Percentiles rank a stretch among this genome's conserved stretches.
phyloP scores from a whole-genome alignment of 768 basidiomycete species.

The Tylopilus intermedius region DNA sequence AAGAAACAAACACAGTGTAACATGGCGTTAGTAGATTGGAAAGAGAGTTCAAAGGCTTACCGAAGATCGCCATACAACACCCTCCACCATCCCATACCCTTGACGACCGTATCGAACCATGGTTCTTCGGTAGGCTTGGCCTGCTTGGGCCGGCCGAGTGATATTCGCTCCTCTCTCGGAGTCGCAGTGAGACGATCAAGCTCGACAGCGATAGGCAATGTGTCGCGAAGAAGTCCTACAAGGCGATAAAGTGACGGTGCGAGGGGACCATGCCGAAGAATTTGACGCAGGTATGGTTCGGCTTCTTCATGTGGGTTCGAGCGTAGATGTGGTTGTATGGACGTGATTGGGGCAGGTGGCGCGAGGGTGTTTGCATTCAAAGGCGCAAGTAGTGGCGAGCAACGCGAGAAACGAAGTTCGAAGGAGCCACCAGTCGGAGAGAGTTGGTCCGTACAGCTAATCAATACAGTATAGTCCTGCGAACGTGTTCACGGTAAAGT shows the following conservation, averaged over 20 bases:
- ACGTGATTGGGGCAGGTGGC: slow-evolving; percentile 28
- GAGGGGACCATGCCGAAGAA: slow-evolving; percentile 65
- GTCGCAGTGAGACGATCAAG: slow-evolving; percentile 50
- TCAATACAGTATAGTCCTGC: slow-evolving; percentile 73
- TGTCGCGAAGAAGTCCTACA: slow-evolving; percentile 66
- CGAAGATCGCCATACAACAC: slow-evolving; percentile 64
- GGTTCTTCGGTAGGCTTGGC: slow-evolving; percentile 16
- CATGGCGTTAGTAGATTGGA: not conserved
- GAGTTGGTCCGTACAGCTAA: slow-evolving; percentile 74
- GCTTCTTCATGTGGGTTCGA: slow-evolving; percentile 75
- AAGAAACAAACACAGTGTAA: not conserved
- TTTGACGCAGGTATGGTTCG: slow-evolving; percentile 67
- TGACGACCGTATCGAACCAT: slow-evolving; percentile 64
- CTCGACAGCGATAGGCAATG: slow-evolving; percentile 71
- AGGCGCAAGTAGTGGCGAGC: slow-evolving; percentile 10
- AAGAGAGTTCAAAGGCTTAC: slow-evolving; percentile 30
- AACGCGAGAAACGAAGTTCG: slow-evolving; percentile 66
- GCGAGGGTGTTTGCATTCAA: slow-evolving; percentile 19
- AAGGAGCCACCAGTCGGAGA: slow-evolving; percentile 66
- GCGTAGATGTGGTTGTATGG: slow-evolving; percentile 22
- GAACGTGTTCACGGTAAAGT: not conserved
- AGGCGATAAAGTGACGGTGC: slow-evolving; percentile 62
- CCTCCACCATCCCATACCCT: slow-evolving; percentile 80
- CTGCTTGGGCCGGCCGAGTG: slow-evolving; percentile 13
- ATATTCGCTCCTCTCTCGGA: slow-evolving; percentile 22